Evolutionary conservation across 208 protist species (phyloP), one percentile per base, ranked within the genome.

Genomic region (Wallacemonas sp.): DNA sequence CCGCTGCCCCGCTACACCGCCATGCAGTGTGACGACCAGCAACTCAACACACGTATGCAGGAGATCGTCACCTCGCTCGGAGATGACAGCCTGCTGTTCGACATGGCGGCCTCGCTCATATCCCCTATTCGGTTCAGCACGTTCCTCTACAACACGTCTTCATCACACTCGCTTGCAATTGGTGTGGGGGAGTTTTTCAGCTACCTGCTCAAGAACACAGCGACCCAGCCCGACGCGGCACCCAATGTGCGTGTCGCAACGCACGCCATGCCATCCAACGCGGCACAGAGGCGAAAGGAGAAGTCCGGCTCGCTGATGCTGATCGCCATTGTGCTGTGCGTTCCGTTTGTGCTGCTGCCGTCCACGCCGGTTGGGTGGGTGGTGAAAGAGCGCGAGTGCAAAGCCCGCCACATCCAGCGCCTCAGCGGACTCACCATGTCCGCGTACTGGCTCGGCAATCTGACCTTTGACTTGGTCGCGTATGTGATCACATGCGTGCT

Each of bases 321-420:
- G 27, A 83, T 78, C 30, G 79, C 71, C 30, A 57, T 75, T 27
- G 70, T 90, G 23, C 62, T 93, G 0, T 73, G 91, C 30, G 82
- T 91, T 57, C 89, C 86, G 21, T 85, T 92, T 63, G 77, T 79
- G 30, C 86, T 90, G 39, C 64, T 93, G 16, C 85, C 86, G 3
- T 74, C 86, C 3, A 91, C 72, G 68, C 69, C 74, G 33, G 78
- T 95, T 2, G 74, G 64, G 26, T 93, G 82, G 76, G 64, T 95
- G 1, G 85, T 92, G 46, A 90, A 84, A 70, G 90, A 95, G 68
- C 77, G 85, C 16, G 73, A 92, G 64, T 79, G 63, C 49, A 84
- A 78, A 38, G 69, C 87, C 8, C 78, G 76, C 26, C 90, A 96
- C 70, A 64, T 96, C 61, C 90, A 96, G 74, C 78, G 57, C 21